Conservation (phyloP, 257 asterid genomes). For the Capsicum baccatum region DNA sequence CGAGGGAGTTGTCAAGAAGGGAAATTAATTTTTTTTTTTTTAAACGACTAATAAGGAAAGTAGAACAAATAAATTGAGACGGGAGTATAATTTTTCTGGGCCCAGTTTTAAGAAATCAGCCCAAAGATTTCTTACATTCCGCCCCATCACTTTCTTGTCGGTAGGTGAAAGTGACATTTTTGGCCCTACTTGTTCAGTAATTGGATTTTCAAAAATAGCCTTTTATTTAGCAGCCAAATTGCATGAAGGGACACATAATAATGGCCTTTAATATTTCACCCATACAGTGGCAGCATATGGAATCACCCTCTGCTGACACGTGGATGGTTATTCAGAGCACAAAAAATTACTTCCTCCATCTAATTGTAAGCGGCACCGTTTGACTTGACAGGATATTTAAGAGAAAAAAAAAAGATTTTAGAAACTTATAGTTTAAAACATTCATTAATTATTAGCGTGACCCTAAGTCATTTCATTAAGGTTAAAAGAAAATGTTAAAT, state of each 20-base stretch:
- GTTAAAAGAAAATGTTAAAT: no score
- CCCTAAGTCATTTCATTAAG: no score
- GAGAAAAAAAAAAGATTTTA: no score
- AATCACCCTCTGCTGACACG: not conserved
- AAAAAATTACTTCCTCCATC: fast-evolving
- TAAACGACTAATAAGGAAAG: no score
- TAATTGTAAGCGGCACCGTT: not conserved
- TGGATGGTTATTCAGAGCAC: not conserved
- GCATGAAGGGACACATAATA: conserved; percentile 6
- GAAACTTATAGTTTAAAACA: no score
- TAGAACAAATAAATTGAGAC: no score
- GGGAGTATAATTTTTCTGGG: not conserved
- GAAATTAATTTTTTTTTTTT: no score
- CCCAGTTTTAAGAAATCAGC: conserved; percentile 18
- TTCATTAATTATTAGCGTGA: no score
- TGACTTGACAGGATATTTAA: no score
- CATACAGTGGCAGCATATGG: not conserved
- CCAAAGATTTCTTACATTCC: conserved; percentile 31
- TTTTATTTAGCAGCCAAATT: not conserved
- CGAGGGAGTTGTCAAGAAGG: no score
- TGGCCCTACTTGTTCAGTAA: conserved; percentile 1
- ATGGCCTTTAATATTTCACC: conserved; percentile 15
- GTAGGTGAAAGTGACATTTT: conserved; percentile 32
- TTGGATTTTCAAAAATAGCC: not conserved
- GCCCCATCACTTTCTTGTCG: conserved; percentile 32